Evolutionary conservation across 345 rosid genomes (phyloP).

Genomic region (Lepidium sativum): DNA sequence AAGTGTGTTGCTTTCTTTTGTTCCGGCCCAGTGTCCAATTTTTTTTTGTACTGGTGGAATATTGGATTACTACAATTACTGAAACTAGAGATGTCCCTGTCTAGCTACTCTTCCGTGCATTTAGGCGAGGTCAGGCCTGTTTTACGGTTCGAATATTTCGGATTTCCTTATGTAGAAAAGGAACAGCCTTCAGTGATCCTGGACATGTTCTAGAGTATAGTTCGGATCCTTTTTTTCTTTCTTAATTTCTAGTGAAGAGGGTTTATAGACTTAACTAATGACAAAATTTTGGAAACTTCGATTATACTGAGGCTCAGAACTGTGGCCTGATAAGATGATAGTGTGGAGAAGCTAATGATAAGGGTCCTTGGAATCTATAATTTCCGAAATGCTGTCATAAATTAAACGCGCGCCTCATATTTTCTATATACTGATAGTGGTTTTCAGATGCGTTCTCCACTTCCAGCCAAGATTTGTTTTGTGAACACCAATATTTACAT

Average conservation of each 20-base stretch:
- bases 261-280: neutral
- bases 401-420: neutral
- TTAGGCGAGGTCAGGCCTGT: neutral
- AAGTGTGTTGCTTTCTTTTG: neutral
- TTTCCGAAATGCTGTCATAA: neutral
- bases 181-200: conserved; percentile 7
- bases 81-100: neutral
- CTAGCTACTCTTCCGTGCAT: neutral
- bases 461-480: neutral
- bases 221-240: neutral
- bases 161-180: neutral
- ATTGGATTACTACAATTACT: neutral
- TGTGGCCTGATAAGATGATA: neutral
- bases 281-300: neutral
- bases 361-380: neutral
- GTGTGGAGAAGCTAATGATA: neutral
- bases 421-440: neutral
- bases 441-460: neutral
- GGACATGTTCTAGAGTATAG: conserved; percentile 6
- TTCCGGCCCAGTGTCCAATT: neutral
- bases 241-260: neutral
- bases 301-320: neutral
- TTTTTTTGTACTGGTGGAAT: neutral
- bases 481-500: conserved; percentile 2
- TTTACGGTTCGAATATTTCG: neutral